Evolutionary conservation across 176 grass and related monocot species (phyloP).

Genomic region (Guadua angustifolia): DNA sequence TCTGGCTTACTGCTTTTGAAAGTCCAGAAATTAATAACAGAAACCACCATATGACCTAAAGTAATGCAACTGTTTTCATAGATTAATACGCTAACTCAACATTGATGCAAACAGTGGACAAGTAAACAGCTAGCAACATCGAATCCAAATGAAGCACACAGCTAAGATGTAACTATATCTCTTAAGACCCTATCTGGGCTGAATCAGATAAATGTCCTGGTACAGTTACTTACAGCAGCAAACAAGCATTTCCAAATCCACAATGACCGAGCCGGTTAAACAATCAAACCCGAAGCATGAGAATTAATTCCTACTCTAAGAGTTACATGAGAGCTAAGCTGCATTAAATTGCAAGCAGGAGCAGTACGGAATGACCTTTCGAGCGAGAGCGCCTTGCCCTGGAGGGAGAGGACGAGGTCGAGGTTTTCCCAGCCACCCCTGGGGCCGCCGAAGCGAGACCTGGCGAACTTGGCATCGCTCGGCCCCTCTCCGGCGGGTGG

Average conservation of each 20-base stretch:
- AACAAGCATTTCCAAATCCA: conserved; percentile 20
- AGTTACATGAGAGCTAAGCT: background rate
- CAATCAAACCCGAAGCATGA: conserved; percentile 24
- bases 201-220: conserved; percentile 9
- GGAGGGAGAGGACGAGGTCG: conserved; percentile 79
- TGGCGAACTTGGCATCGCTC: background rate
- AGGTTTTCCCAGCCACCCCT: conserved; percentile 58
- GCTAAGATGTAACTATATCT: background rate
- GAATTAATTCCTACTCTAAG: background rate
- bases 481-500: conserved; percentile 2
- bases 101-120: conserved; percentile 5
- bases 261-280: conserved; percentile 1
- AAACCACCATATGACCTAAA: background rate
- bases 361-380: conserved; percentile 52
- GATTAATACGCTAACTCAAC: conserved; percentile 15
- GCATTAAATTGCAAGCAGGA: conserved; percentile 9
- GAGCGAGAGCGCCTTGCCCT: conserved; percentile 74
- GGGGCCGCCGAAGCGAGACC: conserved; percentile 20
- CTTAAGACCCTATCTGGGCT: background rate
- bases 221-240: conserved; percentile 12
- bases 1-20: background rate
- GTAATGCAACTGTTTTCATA: background rate
- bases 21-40: background rate
- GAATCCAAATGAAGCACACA: background rate
- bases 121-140: background rate